A percentile compares a stretch with the other conserved stretches of the same genome.
phyloP scores from a whole-genome alignment of 2,329 filamentous ascomycete genomes.

The Claviceps sp. region DNA sequence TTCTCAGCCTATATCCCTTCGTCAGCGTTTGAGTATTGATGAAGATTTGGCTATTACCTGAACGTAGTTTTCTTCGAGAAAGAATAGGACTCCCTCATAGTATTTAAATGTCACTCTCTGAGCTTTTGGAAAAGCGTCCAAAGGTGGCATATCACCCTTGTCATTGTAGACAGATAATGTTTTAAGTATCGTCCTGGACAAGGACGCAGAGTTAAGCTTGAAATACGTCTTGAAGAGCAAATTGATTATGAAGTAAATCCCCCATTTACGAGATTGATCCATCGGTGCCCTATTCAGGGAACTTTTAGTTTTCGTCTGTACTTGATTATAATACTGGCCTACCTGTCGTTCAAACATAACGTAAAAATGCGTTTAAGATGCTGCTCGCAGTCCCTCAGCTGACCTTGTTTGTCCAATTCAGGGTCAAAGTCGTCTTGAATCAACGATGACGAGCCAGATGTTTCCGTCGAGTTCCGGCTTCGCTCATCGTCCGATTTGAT shows the following conservation, averaged over 20 bases:
- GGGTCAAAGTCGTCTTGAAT: constrained; percentile 75
- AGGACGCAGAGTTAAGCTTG: constrained; percentile 77
- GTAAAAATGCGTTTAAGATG: constrained; percentile 88
- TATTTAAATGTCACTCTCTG: constrained; percentile 95
- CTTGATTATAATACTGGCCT: constrained; percentile 35
- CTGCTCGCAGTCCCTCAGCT: constrained; percentile 79
- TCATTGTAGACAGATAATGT: constrained; percentile 62
- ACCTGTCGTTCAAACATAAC: constrained; percentile 82
- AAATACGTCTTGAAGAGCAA: constrained; percentile 98
- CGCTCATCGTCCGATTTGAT: constrained; percentile 75
- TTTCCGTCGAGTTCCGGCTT: constrained; percentile 21
- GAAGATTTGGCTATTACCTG: constrained; percentile 35
- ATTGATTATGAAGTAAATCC: constrained; percentile 88
- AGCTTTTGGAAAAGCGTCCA: constrained; percentile 71
- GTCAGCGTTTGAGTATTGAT: not conserved
- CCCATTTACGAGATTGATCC: constrained; percentile 92
- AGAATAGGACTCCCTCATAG: constrained; percentile 85
- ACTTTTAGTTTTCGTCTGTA: not conserved
- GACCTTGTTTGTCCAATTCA: constrained; percentile 64
- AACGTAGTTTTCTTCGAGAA: constrained; percentile 85
- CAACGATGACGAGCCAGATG: constrained; percentile 25
- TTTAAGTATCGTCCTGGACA: constrained; percentile 81
- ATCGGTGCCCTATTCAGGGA: constrained; percentile 50
- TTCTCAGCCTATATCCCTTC: constrained; percentile 50
- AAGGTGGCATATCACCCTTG: constrained; percentile 62